Conservation (phyloP, 345 rosid genomes). For the Populus euphratica region DNA sequence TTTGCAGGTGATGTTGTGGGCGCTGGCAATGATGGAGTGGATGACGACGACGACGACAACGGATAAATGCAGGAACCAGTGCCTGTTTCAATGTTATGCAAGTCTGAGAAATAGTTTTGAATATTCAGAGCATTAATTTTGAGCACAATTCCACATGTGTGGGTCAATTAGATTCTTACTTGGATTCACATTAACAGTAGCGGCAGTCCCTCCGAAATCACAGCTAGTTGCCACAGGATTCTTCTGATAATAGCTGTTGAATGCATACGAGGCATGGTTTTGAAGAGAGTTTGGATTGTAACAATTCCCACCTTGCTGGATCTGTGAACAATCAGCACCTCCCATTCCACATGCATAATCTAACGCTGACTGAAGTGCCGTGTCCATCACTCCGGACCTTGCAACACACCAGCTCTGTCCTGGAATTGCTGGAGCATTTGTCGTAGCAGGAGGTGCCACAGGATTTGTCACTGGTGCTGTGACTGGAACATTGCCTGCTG, state of each 20-base stretch:
- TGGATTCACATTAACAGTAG: slow-evolving; percentile 59
- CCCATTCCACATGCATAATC: slow-evolving; percentile 94
- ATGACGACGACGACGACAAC: slow-evolving; percentile 42
- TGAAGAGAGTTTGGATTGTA: slow-evolving; percentile 64
- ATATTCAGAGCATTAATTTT: neutral
- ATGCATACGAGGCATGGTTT: slow-evolving; percentile 86
- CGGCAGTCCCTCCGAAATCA: slow-evolving; percentile 79
- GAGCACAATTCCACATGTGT: neutral
- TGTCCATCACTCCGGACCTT: slow-evolving; percentile 53
- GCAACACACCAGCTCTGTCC: slow-evolving; percentile 95
- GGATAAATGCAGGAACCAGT: slow-evolving; percentile 74
- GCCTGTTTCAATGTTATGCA: slow-evolving; percentile 41
- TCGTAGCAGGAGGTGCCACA: slow-evolving; percentile 49
- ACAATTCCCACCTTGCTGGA: slow-evolving; percentile 82
- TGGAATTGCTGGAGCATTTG: slow-evolving; percentile 58
- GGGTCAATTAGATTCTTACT: slow-evolving; percentile 47
- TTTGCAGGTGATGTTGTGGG: slow-evolving; percentile 22
- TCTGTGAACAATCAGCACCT: slow-evolving; percentile 81
- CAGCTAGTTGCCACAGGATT: slow-evolving; percentile 78
- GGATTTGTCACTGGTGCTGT: slow-evolving; percentile 42
- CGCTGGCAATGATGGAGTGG: slow-evolving; percentile 41
- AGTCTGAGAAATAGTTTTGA: neutral
- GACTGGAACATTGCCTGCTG: slow-evolving; percentile 48
- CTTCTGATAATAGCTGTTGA: slow-evolving; percentile 91
- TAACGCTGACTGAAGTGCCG: slow-evolving; percentile 62